Evolutionary conservation across 139 green algal genomes (phyloP).

Genomic region (Axilococcus clingmanii): DNA sequence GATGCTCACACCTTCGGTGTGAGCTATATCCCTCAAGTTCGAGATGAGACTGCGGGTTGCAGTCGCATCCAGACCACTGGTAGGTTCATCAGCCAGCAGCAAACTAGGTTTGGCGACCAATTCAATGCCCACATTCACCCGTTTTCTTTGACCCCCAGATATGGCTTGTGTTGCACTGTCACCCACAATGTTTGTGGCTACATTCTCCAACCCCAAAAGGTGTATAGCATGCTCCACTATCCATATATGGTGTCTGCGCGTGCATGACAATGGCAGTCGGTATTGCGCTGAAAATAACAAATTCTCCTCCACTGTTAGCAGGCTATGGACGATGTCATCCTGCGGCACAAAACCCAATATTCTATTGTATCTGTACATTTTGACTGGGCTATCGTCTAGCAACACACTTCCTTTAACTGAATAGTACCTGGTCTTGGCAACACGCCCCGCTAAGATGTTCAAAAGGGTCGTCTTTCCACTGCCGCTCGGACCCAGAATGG

Average conservation of each 20-base stretch:
- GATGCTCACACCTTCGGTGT: conserved; percentile 36
- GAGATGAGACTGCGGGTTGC: conserved; percentile 36
- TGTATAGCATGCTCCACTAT: conserved; percentile 16
- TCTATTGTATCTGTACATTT: conserved; percentile 18
- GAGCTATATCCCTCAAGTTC: conserved; percentile 31
- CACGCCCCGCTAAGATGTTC: conserved; percentile 36
- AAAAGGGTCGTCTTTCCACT: conserved; percentile 50
- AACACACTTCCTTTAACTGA: conserved; percentile 37
- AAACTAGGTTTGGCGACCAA: conserved; percentile 58
- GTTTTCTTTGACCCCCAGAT: conserved; percentile 56
- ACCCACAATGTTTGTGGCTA: conserved; percentile 48
- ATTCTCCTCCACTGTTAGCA: conserved; percentile 57
- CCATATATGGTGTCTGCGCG: conserved; percentile 16
- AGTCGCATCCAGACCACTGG: conserved; percentile 50
- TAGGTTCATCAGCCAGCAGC: conserved; percentile 67
- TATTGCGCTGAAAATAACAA: conserved; percentile 34
- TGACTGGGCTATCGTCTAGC: conserved; percentile 34
- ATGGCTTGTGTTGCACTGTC: conserved; percentile 41
- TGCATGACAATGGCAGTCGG: conserved; percentile 24
- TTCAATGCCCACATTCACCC: conserved; percentile 69
- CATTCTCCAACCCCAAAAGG: conserved; percentile 27
- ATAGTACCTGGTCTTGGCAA: conserved; percentile 15
- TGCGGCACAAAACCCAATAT: conserved; percentile 70
- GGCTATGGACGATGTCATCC: conserved; percentile 60
- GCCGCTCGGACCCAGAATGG: conserved; percentile 48